These are phyloP conservation scores for Colletotrichum theobromicola DNA, from an alignment of 2,329 filamentous ascomycete species.

Conservation along the genomic window DNA sequence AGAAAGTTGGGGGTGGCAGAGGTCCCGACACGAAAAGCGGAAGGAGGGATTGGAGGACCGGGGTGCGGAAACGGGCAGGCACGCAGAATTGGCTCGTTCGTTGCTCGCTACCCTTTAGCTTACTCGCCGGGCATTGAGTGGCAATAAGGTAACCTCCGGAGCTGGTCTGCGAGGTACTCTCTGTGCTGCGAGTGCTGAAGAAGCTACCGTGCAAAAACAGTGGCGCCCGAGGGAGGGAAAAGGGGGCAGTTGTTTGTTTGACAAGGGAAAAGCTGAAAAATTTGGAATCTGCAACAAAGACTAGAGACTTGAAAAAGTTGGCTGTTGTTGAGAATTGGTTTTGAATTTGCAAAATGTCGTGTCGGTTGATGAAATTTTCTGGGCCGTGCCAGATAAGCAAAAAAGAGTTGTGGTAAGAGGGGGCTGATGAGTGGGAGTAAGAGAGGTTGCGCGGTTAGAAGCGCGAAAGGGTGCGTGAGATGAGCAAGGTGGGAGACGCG, in stretches of 20 bases:
- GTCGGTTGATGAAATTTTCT: background rate
- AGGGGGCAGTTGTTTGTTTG: background rate
- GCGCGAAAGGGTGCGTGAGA: background rate
- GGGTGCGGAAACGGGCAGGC: conserved; percentile 13
- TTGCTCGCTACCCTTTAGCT: conserved; percentile 16
- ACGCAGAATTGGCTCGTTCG: conserved; percentile 17
- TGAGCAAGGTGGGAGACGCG: background rate
- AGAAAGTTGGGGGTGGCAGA: conserved; percentile 9
- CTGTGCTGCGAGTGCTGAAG: background rate
- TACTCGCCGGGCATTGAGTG: conserved; percentile 19
- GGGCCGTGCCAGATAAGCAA: background rate
- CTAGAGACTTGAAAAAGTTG: background rate
- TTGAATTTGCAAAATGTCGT: background rate
- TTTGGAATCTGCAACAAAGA: background rate
- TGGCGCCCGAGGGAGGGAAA: background rate
- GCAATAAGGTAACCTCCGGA: conserved; percentile 10
- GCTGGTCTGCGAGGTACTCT: background rate
- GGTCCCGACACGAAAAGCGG: conserved; percentile 18
- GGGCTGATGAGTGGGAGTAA: background rate
- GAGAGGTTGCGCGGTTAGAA: background rate
- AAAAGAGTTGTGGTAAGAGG: background rate
- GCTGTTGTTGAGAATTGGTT: background rate
- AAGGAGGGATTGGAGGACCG: conserved; percentile 11
- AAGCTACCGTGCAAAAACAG: background rate
- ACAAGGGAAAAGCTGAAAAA: background rate